phyloP scores from a whole-genome alignment of 2,329 filamentous ascomycete genomes.

The Neofusicoccum laricinum region DNA sequence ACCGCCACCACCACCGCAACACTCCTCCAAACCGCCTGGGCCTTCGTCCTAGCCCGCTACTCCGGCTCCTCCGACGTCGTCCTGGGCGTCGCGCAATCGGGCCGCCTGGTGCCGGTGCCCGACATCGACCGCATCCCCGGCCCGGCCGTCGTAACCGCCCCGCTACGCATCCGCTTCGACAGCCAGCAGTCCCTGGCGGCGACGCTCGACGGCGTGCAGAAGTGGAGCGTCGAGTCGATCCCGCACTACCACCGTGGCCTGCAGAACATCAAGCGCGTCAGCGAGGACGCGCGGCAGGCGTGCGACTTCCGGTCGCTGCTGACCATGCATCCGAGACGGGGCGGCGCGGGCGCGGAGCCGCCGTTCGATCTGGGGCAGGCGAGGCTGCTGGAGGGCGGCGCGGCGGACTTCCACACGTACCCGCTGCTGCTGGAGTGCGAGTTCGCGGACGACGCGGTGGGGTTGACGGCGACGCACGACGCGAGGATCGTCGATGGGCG shows the following conservation, averaged over 20 bases:
- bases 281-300: constrained; percentile 50
- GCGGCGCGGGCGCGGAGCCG: constrained; percentile 47
- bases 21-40: constrained; percentile 51
- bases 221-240: constrained; percentile 56
- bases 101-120: constrained; percentile 47
- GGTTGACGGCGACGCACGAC: constrained; percentile 63
- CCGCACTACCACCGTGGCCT: constrained; percentile 63
- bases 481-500: constrained; percentile 54
- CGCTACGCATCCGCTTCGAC: constrained; percentile 46
- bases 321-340: constrained; percentile 33
- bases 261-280: constrained; percentile 54
- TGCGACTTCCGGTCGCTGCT: constrained; percentile 44
- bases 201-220: constrained; percentile 57
- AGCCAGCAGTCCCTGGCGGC: constrained; percentile 40
- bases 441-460: constrained; percentile 55
- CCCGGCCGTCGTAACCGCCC: constrained; percentile 61
- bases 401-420: constrained; percentile 56
- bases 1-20: constrained; percentile 48
- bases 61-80: constrained; percentile 50
- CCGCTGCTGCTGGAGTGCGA: constrained; percentile 62
- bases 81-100: constrained; percentile 60
- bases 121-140: constrained; percentile 55
- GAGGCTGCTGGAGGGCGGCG: constrained; percentile 58
- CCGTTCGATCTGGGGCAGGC: constrained; percentile 47
- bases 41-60: constrained; percentile 47